Evolutionary conservation across 208 protist species (phyloP).

Genomic region (Crithidia sp.): DNA sequence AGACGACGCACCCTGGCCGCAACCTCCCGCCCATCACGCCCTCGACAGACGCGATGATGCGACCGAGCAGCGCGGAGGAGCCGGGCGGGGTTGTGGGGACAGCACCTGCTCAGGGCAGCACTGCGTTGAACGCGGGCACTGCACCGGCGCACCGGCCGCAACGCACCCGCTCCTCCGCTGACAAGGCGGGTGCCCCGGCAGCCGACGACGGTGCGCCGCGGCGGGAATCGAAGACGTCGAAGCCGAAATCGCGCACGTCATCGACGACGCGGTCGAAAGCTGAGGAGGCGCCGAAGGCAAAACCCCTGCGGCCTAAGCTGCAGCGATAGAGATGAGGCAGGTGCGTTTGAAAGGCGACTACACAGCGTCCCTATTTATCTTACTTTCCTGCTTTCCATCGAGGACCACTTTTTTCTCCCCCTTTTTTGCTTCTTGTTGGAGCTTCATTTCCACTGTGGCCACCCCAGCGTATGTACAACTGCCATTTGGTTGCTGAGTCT

Average conservation of each 20-base stretch:
- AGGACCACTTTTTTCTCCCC: neutral
- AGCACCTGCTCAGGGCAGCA: neutral
- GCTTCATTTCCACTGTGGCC: too few relatives aligned
- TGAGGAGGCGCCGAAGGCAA: constrained; percentile 12
- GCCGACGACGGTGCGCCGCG: neutral
- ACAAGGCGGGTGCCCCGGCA: neutral
- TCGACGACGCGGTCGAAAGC: constrained; percentile 1
- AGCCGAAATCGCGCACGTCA: constrained; percentile 8
- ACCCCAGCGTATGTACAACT: too few relatives aligned
- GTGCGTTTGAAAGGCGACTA: neutral
- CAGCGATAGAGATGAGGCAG: constrained; percentile 17
- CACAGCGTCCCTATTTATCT: neutral
- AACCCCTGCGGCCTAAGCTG: constrained; percentile 16
- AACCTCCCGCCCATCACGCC: constrained; percentile 31
- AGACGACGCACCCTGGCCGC: constrained; percentile 23
- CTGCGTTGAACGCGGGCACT: neutral
- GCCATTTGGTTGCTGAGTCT: too few relatives aligned
- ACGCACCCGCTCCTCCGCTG: constrained; percentile 9
- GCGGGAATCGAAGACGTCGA: constrained; percentile 9
- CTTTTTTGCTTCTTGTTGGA: too few relatives aligned
- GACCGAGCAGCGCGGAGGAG: constrained; percentile 7
- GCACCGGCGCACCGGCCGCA: neutral
- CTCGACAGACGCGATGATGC: constrained; percentile 13
- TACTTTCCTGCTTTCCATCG: neutral
- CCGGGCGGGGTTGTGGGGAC: neutral